A percentile compares a stretch with the other conserved stretches of the same genome.
These are phyloP conservation scores for Pythium oligandrum DNA, from an alignment of 352 stramenopile genomes.

Conservation along the genomic window DNA sequence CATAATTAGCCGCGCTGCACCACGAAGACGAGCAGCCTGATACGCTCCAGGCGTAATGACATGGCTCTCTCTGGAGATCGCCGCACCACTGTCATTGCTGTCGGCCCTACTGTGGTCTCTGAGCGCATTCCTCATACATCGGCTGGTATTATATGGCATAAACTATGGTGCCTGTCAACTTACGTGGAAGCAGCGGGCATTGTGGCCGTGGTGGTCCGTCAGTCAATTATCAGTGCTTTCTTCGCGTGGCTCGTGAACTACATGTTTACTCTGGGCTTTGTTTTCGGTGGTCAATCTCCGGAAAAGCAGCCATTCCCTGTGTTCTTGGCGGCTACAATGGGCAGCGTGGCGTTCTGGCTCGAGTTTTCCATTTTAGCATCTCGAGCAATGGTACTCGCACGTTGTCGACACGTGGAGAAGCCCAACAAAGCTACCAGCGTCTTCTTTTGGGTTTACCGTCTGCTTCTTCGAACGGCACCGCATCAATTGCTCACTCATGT, in stretches of 20 bases:
- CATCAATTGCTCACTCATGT: not conserved
- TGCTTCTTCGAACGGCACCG: not conserved
- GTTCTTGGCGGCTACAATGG: slow-evolving; percentile 10
- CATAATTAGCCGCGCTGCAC: not conserved
- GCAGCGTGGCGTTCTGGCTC: slow-evolving; percentile 3
- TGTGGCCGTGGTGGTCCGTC: slow-evolving; percentile 2
- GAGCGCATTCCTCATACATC: too few relatives aligned
- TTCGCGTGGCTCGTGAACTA: slow-evolving; percentile 1
- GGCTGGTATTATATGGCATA: too few relatives aligned
- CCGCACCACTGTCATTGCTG: too few relatives aligned
- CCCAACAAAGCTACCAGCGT: not conserved
- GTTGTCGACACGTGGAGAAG: slow-evolving; percentile 1
- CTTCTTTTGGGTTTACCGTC: slow-evolving; percentile 6
- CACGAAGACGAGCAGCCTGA: too few relatives aligned
- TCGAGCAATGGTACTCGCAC: slow-evolving; percentile 1
- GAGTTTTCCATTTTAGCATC: not conserved
- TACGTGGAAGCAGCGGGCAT: slow-evolving; percentile 6
- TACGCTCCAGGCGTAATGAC: too few relatives aligned
- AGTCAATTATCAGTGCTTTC: slow-evolving; percentile 8
- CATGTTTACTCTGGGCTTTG: slow-evolving; percentile 9
- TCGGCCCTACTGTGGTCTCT: too few relatives aligned
- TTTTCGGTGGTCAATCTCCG: slow-evolving; percentile 5
- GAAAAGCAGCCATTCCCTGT: slow-evolving; percentile 3
- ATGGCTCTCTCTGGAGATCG: too few relatives aligned
- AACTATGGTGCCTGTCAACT: too few relatives aligned